A percentile compares a stretch with the other conserved stretches of the same genome.
phyloP scores from a whole-genome alignment of 176 grass and related monocot species.

The Eremochloa ophiuroides region DNA sequence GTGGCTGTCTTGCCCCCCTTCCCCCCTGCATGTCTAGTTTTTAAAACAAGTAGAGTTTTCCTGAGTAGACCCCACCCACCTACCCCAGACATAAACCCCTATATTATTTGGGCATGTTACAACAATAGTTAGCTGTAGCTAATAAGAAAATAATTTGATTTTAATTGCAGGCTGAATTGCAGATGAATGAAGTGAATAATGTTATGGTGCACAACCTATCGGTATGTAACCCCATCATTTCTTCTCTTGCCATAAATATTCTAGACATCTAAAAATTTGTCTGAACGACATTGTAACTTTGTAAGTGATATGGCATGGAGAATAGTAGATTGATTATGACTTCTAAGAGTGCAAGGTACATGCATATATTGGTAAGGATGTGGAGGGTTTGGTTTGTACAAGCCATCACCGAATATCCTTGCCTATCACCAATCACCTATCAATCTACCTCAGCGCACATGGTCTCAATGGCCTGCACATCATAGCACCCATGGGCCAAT shows the following conservation, averaged over 20 bases:
- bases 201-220: slow-evolving; percentile 99
- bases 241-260: slow-evolving; percentile 6
- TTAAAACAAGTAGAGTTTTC: background rate
- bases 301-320: background rate
- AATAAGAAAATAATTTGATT: slow-evolving; percentile 11
- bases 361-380: background rate
- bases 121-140: background rate
- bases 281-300: background rate
- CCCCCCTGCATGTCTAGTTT: background rate
- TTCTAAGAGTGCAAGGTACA: background rate
- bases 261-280: background rate
- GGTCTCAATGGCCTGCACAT: background rate
- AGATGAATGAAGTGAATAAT: slow-evolving; percentile 99
- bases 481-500: background rate
- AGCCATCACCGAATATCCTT: background rate
- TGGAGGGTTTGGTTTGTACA: background rate
- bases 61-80: background rate
- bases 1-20: too few relatives aligned
- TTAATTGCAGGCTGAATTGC: slow-evolving; percentile 85
- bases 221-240: slow-evolving; percentile 35
- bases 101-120: background rate
- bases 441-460: background rate
- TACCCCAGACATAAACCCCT: background rate
- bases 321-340: background rate
- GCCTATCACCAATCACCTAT: background rate